Evolutionary conservation across 2,329 filamentous ascomycete species (phyloP).

Genomic region (Penicillium sp.): DNA sequence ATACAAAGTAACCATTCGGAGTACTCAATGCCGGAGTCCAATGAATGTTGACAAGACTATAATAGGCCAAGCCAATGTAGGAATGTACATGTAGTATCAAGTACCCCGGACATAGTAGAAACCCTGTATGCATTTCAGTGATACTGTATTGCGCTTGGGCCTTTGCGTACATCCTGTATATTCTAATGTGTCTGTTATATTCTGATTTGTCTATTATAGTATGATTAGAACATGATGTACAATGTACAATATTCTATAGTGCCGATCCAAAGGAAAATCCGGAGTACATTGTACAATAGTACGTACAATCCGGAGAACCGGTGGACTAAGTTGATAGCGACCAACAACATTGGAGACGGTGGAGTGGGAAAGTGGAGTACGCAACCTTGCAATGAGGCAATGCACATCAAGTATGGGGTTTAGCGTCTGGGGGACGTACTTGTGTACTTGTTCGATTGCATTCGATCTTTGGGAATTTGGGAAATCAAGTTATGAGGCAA

Average conservation of each 20-base stretch:
- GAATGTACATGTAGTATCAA: neutral
- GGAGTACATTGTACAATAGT: conserved; percentile 1
- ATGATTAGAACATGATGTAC: neutral
- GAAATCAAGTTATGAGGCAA: neutral
- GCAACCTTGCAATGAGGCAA: neutral
- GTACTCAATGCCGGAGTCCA: neutral
- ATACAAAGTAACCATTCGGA: neutral
- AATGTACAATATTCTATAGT: neutral
- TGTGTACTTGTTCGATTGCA: neutral
- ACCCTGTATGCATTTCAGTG: neutral
- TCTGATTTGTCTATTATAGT: neutral
- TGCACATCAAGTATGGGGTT: conserved; percentile 4
- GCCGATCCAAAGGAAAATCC: conserved; percentile 5
- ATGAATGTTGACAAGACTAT: neutral
- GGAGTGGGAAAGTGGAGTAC: conserved; percentile 3
- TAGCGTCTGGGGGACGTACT: neutral
- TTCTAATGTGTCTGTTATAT: neutral
- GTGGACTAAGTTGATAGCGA: neutral
- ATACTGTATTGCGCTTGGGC: neutral
- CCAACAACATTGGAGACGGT: conserved; percentile 2
- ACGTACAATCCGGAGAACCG: conserved; percentile 1
- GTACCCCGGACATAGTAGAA: neutral
- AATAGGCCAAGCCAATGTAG: neutral
- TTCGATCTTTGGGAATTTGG: neutral
- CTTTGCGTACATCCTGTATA: no score